Evolutionary conservation across 148 eudicot species (phyloP).

Genomic region (Selenicereus undatus): DNA sequence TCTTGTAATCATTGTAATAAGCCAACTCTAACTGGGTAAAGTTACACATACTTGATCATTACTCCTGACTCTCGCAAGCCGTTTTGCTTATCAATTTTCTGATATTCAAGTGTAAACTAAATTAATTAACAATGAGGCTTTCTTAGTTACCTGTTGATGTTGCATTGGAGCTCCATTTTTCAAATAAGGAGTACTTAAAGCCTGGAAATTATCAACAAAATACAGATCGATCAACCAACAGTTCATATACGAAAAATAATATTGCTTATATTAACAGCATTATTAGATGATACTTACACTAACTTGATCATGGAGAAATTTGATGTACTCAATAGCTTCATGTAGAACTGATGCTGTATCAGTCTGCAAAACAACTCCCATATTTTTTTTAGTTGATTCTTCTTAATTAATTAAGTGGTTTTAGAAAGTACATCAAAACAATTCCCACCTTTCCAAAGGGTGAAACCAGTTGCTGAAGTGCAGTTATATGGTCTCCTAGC

Average conservation of each 20-base stretch:
- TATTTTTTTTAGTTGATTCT: not conserved
- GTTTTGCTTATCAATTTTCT: too few relatives aligned
- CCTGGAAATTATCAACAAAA: constrained; percentile 37
- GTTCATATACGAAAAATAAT: not conserved
- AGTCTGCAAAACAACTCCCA: constrained; percentile 46
- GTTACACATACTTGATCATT: too few relatives aligned
- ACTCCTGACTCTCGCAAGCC: too few relatives aligned
- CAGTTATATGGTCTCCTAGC: constrained; percentile 89
- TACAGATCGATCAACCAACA: not conserved
- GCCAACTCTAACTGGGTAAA: not conserved
- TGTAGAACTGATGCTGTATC: constrained; percentile 97
- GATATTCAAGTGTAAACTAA: too few relatives aligned
- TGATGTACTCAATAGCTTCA: constrained; percentile 91
- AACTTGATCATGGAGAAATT: constrained; percentile 94
- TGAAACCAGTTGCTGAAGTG: constrained; percentile 87
- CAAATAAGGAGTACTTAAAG: constrained; percentile 63
- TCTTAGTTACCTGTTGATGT: constrained; percentile 37
- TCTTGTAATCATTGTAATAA: not conserved
- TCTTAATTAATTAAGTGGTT: not conserved
- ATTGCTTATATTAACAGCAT: not conserved
- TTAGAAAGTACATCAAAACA: not conserved
- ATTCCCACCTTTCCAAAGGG: constrained; percentile 81
- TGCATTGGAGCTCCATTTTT: constrained; percentile 62
- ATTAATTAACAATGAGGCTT: not conserved
- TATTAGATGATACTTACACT: constrained; percentile 38